Percentiles rank a stretch among this genome's conserved stretches.
phyloP scores from a whole-genome alignment of 805 yeast genomes.

The Cephaloascus fragrans region DNA sequence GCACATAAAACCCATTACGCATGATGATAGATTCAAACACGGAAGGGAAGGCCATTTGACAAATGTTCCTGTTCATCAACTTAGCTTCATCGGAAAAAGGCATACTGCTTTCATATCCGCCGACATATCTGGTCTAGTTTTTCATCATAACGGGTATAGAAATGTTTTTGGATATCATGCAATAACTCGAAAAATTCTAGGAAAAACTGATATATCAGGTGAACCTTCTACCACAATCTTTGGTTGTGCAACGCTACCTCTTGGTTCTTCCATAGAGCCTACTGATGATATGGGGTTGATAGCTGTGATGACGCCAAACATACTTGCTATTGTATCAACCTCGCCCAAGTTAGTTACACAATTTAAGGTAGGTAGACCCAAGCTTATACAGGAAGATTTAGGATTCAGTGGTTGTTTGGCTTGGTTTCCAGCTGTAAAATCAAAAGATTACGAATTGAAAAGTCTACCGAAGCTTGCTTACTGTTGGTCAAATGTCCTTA shows the following conservation, averaged over 20 bases:
- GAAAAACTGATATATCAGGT: conserved; percentile 20
- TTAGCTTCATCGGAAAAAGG: conserved; percentile 38
- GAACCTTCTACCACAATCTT: conserved; percentile 13
- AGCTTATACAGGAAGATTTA: conserved; percentile 14
- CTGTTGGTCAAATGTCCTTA: conserved; percentile 55
- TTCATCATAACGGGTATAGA: conserved; percentile 55
- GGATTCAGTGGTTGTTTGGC: conserved; percentile 36
- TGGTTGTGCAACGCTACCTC: conserved; percentile 43
- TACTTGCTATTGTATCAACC: conserved; percentile 44
- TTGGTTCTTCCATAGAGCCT: conserved; percentile 43
- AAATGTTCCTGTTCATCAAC: conserved; percentile 27
- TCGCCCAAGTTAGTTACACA: conserved; percentile 42
- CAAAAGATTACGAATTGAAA: conserved; percentile 10
- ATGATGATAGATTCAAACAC: conserved; percentile 7
- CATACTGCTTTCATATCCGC: conserved; percentile 48
- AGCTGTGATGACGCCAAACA: conserved; percentile 46
- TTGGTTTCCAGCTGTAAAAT: conserved; percentile 52
- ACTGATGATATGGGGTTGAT: conserved; percentile 51
- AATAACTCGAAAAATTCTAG: conserved; percentile 41
- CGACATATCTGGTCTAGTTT: conserved; percentile 47
- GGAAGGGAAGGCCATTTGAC: conserved; percentile 22
- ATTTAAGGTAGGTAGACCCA: conserved; percentile 41
- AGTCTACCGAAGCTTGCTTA: conserved; percentile 48
- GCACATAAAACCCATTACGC: conserved; percentile 11
- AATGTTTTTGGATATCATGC: conserved; percentile 42